Percentiles rank a stretch among this genome's conserved stretches.
Evolutionary conservation across 2,329 filamentous ascomycete species (phyloP).

Genomic region (Paecilomyces sp.): DNA sequence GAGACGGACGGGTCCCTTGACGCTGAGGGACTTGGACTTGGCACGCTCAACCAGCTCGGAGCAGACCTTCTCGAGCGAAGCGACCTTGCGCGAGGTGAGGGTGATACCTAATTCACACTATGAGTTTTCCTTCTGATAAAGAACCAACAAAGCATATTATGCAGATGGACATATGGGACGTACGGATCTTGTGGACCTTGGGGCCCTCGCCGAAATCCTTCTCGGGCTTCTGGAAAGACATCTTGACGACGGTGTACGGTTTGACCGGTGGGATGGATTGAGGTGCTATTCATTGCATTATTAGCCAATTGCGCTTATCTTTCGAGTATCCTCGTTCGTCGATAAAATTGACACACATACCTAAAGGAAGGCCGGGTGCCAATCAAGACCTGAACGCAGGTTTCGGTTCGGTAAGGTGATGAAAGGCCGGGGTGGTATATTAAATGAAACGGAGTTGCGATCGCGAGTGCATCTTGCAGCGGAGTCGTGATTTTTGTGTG

Average conservation of each 20-base stretch:
- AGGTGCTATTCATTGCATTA: conserved; percentile 3
- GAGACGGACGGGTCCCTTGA: conserved; percentile 97
- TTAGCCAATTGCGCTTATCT: not conserved
- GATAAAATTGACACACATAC: conserved; percentile 11
- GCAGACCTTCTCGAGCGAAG: conserved; percentile 96
- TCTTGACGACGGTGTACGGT: conserved; percentile 46
- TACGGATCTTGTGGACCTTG: conserved; percentile 93
- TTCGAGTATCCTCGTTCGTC: not conserved
- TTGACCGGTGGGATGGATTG: conserved; percentile 14
- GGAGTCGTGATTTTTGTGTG: conserved; percentile 3
- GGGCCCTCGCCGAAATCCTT: conserved; percentile 89
- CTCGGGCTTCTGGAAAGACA: conserved; percentile 94
- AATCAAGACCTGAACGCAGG: conserved; percentile 75
- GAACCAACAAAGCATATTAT: too few species aligned
- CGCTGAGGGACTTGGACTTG: conserved; percentile 95
- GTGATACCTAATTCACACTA: conserved; percentile 54
- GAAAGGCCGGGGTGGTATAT: conserved; percentile 41
- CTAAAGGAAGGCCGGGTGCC: conserved; percentile 32
- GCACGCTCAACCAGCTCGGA: conserved; percentile 96
- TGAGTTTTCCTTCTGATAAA: too few species aligned
- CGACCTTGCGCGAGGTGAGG: conserved; percentile 89
- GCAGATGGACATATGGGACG: too few species aligned
- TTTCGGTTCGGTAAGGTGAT: conserved; percentile 71
- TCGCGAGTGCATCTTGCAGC: not conserved
- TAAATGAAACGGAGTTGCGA: not conserved